Percentiles rank a stretch among this genome's conserved stretches.
These are phyloP conservation scores for Peronospora destructor DNA, from an alignment of 352 stramenopile genomes.

Conservation along the genomic window DNA sequence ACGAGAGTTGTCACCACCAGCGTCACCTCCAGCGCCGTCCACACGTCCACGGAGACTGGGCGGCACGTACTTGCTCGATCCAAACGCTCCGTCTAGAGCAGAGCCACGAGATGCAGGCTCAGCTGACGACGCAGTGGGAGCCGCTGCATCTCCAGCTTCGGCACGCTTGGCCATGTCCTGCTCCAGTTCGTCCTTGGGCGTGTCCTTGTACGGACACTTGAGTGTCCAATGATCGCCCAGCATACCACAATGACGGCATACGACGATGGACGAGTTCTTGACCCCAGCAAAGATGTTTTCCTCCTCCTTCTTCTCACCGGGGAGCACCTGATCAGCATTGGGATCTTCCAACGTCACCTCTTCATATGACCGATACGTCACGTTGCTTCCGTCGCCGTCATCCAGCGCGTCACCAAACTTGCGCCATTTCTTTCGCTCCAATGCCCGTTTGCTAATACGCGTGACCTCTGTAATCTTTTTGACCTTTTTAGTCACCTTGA, in stretches of 20 bases:
- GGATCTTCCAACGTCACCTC: constrained; percentile 77
- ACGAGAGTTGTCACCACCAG: constrained; percentile 27
- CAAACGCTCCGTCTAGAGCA: constrained; percentile 62
- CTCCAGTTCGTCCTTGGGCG: constrained; percentile 68
- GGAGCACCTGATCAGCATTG: constrained; percentile 81
- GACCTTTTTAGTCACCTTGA: constrained; percentile 88
- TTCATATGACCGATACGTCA: constrained; percentile 83
- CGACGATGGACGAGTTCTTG: constrained; percentile 86
- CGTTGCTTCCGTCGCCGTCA: constrained; percentile 71
- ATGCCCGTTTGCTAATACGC: constrained; percentile 73
- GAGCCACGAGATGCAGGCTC: constrained; percentile 39
- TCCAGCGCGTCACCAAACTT: constrained; percentile 80
- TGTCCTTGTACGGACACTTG: constrained; percentile 90
- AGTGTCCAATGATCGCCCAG: constrained; percentile 87
- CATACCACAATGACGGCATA: constrained; percentile 87
- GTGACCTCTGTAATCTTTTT: constrained; percentile 83
- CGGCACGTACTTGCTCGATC: constrained; percentile 83
- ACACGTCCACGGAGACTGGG: constrained; percentile 66
- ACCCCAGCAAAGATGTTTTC: constrained; percentile 83
- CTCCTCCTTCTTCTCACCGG: constrained; percentile 85
- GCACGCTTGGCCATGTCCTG: constrained; percentile 57
- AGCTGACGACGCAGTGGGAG: constrained; percentile 16
- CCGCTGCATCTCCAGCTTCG: constrained; percentile 24
- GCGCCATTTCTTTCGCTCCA: constrained; percentile 77
- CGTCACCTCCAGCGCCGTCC: constrained; percentile 29